phyloP scores from a whole-genome alignment of 1,139 yeast species.

The Wickerhamiella pararugosa region DNA sequence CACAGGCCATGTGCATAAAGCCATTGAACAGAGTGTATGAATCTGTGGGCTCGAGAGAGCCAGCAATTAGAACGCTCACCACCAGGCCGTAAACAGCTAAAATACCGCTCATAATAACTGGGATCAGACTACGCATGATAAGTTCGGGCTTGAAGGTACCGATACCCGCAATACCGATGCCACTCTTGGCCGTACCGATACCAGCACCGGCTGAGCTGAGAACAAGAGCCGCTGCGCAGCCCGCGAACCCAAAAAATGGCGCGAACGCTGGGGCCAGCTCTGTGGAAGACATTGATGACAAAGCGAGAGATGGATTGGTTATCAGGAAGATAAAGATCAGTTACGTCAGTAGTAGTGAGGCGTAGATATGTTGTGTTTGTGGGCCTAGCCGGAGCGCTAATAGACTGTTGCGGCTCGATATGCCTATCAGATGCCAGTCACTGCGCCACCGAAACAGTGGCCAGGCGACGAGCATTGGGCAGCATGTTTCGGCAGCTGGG shows the following conservation, averaged over 20 bases:
- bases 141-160: conserved; percentile 91
- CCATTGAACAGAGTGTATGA: conserved; percentile 84
- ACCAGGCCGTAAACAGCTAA: conserved; percentile 92
- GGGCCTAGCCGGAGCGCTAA: too few species aligned
- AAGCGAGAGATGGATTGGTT: too few species aligned
- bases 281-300: conserved; percentile 2
- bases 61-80: conserved; percentile 90
- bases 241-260: conserved; percentile 86
- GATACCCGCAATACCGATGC: conserved; percentile 96
- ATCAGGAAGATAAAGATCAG: too few species aligned
- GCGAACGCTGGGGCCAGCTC: conserved; percentile 79
- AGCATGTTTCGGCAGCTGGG: too few species aligned
- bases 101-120: conserved; percentile 98
- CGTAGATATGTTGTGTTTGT: too few species aligned
- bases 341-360: too few species aligned
- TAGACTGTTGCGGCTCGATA: too few species aligned
- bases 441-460: too few species aligned
- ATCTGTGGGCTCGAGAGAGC: conserved; percentile 64
- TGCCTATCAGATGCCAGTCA: too few species aligned
- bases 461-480: too few species aligned
- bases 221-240: conserved; percentile 82
- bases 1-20: conserved; percentile 93
- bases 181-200: conserved; percentile 95
- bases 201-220: conserved; percentile 93
- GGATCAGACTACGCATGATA: conserved; percentile 33